Evolutionary conservation across 805 yeast species (phyloP).

Genomic region (Cyberlindnera subsufficiens): DNA sequence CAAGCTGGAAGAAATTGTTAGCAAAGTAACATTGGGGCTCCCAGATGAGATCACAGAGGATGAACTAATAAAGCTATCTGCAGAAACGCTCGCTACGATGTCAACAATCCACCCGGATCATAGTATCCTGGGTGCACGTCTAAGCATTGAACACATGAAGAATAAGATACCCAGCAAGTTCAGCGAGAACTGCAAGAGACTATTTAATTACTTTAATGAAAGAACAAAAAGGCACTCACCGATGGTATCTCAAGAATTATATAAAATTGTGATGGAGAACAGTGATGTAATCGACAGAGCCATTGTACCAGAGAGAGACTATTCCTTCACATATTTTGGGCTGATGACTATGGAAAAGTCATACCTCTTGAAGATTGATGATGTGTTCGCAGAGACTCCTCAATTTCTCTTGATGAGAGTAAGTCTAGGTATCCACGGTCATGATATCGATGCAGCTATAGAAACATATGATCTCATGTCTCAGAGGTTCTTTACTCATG

Average conservation of each 20-base stretch:
- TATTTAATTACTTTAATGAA: slow-evolving; percentile 77
- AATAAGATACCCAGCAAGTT: slow-evolving; percentile 87
- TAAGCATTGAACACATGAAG: slow-evolving; percentile 91
- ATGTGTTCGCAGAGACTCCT: slow-evolving; percentile 78
- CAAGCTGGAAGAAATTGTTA: neutral
- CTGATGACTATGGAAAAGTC: slow-evolving; percentile 86
- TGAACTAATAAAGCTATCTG: slow-evolving; percentile 27
- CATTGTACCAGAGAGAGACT: slow-evolving; percentile 74
- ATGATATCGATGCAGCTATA: slow-evolving; percentile 54
- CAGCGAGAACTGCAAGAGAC: slow-evolving; percentile 65
- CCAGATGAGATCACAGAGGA: slow-evolving; percentile 1
- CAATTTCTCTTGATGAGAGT: slow-evolving; percentile 90
- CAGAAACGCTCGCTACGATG: slow-evolving; percentile 97
- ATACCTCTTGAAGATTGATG: slow-evolving; percentile 62
- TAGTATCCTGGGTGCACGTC: slow-evolving; percentile 89
- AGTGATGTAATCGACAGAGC: slow-evolving; percentile 66
- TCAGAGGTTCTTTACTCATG: slow-evolving; percentile 81
- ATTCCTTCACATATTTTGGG: slow-evolving; percentile 76
- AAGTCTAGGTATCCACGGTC: slow-evolving; percentile 83
- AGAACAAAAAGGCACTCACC: slow-evolving; percentile 55
- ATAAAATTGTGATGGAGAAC: slow-evolving; percentile 54
- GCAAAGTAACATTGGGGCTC: slow-evolving; percentile 4
- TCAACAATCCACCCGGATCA: slow-evolving; percentile 97
- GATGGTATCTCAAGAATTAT: slow-evolving; percentile 62
- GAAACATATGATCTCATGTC: slow-evolving; percentile 92